Evolutionary conservation across 2,329 filamentous ascomycete genomes (phyloP), one percentile per base, ranked within the genome.

Genomic region (Apiospora saccharicola): DNA sequence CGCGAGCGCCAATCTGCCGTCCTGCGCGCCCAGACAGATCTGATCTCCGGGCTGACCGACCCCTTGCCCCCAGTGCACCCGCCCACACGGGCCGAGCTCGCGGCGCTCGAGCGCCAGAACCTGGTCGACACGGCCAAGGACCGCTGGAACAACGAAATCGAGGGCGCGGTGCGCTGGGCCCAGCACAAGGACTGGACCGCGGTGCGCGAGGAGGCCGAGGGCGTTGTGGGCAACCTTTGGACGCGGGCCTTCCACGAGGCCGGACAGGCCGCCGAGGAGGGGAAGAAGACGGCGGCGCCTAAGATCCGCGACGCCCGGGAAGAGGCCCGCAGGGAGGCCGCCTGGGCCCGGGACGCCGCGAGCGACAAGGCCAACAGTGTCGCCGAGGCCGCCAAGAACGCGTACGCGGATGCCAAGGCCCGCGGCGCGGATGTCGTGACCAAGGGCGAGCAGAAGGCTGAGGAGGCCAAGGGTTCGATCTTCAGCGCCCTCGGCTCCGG

Each of bases 131-230:
- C 89, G 47, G 86, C 91, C 77, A 96, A 96, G 85, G 91, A 93
- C 78, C 86, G 89, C 73, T 96, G 93, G 93, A 96, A 96, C 81
- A 82, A 87, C 69, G 93, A 96, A 82, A 82, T 96, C 47, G 88
- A 92, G 80, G 86, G 86, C 73, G 87, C 91, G 70, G 91, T 93
- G 71, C 86, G 86, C 72, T 92, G 90, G 87, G 88, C 90, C 72
- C 90, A 94, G 82, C 86, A 83, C 46, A 90, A 88, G 73, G 89
- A 93, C 80, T 94, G 91, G 92, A 83, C 85, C 68, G 86, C 86
- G 70, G 86, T 91, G 71, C 87, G 90, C 71, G 89, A 92, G 74
- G 85, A 83, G 2, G 82, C 90, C 75, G 90, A 92, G 80, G 83
- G 83, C 19, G 80, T 82, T 44, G 80, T 85, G 49, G 82, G 82